Evolutionary conservation across 2,329 filamentous ascomycete genomes (phyloP).

Genomic region (Hymenoscyphus albidus): DNA sequence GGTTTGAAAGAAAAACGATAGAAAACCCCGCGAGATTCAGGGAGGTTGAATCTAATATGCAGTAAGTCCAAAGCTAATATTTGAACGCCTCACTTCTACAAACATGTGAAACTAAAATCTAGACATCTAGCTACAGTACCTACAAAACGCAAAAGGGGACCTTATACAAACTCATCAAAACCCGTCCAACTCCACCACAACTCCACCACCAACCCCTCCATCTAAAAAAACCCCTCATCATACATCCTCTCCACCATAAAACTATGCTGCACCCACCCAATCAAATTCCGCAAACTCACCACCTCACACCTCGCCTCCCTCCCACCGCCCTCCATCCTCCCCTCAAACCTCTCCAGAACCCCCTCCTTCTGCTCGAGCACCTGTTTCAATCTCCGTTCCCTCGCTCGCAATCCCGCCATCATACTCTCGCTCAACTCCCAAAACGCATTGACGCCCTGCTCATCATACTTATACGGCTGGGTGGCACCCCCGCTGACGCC

Average conservation of each 20-base stretch:
- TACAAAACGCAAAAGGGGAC: too few relatives aligned
- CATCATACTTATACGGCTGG: not conserved
- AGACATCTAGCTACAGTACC: too few relatives aligned
- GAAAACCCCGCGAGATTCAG: too few relatives aligned
- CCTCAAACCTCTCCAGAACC: not conserved
- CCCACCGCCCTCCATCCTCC: not conserved
- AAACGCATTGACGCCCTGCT: not conserved
- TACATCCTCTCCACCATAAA: constrained; percentile 3
- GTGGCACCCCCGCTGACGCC: not conserved
- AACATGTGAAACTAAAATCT: too few relatives aligned
- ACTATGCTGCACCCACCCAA: constrained; percentile 1
- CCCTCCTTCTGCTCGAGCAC: not conserved
- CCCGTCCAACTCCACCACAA: too few relatives aligned
- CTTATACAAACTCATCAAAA: too few relatives aligned
- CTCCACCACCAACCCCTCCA: too few relatives aligned
- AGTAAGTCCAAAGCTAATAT: too few relatives aligned
- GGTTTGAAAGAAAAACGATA: too few relatives aligned
- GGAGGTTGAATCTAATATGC: too few relatives aligned
- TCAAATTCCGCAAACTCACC: not conserved
- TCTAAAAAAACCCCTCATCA: not conserved
- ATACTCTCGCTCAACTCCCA: not conserved
- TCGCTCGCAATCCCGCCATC: not conserved
- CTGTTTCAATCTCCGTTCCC: not conserved
- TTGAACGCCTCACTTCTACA: too few relatives aligned
- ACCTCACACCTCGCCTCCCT: not conserved